Base-by-base conservation (phyloP, 2,329 filamentous ascomycete species). In the Botrytis medusae region DNA sequence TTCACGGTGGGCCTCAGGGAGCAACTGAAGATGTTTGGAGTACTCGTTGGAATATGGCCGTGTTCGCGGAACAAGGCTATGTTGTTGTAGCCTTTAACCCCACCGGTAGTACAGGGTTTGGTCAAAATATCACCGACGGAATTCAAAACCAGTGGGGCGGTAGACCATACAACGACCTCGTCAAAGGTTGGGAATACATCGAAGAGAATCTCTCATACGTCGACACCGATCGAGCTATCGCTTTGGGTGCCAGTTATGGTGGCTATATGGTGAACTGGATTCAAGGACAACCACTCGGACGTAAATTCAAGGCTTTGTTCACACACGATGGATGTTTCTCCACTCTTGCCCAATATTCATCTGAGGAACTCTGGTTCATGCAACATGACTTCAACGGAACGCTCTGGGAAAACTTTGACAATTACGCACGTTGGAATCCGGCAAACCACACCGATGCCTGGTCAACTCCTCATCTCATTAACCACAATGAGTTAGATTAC, bases 401-500 rank as follows among this genome's bases (percentile, higher is more conserved):
- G 5, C 82, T 89, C 1, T 90, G 87, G 85, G 87, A 89, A 37
- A 87, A 87, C 79, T 86, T 88, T 37, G 85, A 87, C 14, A 86
- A 84, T 40, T 93, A 92, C 79, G 87, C 87, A 77, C 87, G 86
- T 75, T 93, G 89, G 88, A 91, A 93, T 79, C 91, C 91, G 0
- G 85, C 90, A 1, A 83, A 84, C 69, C 84, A 86, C 71, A 86
- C 88, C 60, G 83, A 86, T 48, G 86, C 95, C 76, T 98, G 95
- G 94, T 84, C 87, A 1, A 97, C 94, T 1, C 95, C 95, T 1
- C 91, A 95, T 82, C 85, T 98, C 75, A 89, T 95, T 74, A 93
- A 97, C 72, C 95, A 98, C 82, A 94, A 89, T 79, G 93, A 95
- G 78, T 86, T 95, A 40, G 95, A 98, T 81, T 97, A 97, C 80